phyloP scores from a whole-genome alignment of 2,329 filamentous ascomycete genomes.

The Ustilaginoidea virens region DNA sequence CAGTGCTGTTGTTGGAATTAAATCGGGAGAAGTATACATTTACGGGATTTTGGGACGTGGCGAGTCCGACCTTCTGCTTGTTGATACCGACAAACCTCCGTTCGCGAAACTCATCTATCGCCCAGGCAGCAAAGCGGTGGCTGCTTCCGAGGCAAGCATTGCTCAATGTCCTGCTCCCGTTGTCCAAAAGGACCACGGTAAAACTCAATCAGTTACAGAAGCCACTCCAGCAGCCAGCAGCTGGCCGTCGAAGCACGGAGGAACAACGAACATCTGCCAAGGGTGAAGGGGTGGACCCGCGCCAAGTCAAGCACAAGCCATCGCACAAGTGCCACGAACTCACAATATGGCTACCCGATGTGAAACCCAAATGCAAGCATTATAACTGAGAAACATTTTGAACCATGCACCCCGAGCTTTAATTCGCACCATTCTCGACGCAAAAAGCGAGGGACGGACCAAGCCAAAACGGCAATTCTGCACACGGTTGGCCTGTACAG shows the following conservation, averaged over 20 bases:
- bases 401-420: too few species aligned
- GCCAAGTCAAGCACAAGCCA: neutral
- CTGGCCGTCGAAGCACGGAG: neutral
- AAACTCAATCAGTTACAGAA: too few species aligned
- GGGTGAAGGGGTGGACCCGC: neutral
- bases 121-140: neutral
- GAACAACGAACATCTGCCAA: neutral
- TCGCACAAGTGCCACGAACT: constrained; percentile 1
- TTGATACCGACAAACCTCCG: constrained; percentile 39
- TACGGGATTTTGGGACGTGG: constrained; percentile 59
- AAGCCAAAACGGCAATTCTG: neutral
- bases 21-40: constrained; percentile 47
- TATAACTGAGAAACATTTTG: too few species aligned
- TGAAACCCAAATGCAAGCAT: neutral
- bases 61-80: constrained; percentile 50
- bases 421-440: neutral
- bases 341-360: constrained; percentile 1
- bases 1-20: constrained; percentile 53
- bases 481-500: too few species aligned
- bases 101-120: constrained; percentile 27
- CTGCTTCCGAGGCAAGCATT: neutral
- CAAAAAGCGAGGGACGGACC: neutral
- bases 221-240: too few species aligned
- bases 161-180: neutral
- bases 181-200: neutral